phyloP scores from a whole-genome alignment of 1,284 basidiomycete species.

The Erythrobasidium hasegawianum region DNA sequence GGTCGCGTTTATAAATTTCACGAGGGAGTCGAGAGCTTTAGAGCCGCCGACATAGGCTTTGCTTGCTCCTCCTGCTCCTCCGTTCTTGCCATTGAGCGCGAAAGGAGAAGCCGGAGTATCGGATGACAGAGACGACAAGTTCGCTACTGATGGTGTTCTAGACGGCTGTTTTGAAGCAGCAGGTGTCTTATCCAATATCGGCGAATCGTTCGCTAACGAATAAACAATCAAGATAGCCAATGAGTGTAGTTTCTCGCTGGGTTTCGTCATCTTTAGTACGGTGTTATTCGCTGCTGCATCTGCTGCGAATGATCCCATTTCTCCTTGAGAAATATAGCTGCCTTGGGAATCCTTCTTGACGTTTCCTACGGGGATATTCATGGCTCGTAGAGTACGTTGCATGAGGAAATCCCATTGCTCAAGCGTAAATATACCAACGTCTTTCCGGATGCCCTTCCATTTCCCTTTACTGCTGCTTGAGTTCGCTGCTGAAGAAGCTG shows the following conservation, averaged over 20 bases:
- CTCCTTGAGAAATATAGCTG: slow-evolving; percentile 40
- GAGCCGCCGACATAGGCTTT: slow-evolving; percentile 72
- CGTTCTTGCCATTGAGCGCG: slow-evolving; percentile 42
- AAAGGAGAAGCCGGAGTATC: not conserved
- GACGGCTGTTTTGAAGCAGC: slow-evolving; percentile 41
- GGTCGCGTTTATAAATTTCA: slow-evolving; percentile 82
- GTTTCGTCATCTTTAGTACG: slow-evolving; percentile 71
- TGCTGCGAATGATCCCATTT: slow-evolving; percentile 39
- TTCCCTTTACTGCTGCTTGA: slow-evolving; percentile 1
- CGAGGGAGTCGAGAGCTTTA: slow-evolving; percentile 81
- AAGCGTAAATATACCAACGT: slow-evolving; percentile 83
- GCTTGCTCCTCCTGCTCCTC: slow-evolving; percentile 14
- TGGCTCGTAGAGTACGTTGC: slow-evolving; percentile 78
- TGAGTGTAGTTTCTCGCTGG: slow-evolving; percentile 65
- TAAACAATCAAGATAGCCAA: slow-evolving; percentile 86
- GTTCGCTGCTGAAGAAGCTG: too few relatives aligned
- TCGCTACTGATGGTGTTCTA: slow-evolving; percentile 44
- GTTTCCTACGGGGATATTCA: slow-evolving; percentile 54
- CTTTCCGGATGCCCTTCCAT: slow-evolving; percentile 56
- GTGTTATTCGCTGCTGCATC: slow-evolving; percentile 45
- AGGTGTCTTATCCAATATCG: slow-evolving; percentile 45
- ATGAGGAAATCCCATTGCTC: slow-evolving; percentile 80
- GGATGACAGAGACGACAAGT: not conserved
- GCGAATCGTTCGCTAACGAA: slow-evolving; percentile 82
- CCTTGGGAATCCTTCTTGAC: slow-evolving; percentile 28